Base-by-base conservation (phyloP, 306 rosid species). In the Chamaecrista fasciculata region DNA sequence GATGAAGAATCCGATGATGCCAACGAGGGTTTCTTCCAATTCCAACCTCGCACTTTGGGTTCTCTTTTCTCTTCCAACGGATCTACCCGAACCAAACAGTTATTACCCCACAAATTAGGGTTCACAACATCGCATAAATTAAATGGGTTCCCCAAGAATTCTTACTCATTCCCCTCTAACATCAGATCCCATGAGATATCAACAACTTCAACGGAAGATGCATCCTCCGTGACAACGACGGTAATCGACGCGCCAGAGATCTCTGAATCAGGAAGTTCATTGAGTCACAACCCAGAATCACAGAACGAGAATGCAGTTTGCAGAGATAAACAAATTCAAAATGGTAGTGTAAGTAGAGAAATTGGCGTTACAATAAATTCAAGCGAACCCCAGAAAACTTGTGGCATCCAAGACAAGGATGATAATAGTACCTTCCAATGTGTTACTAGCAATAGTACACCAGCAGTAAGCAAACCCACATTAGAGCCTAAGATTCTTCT, bases 1-100 rank as follows among this genome's bases (percentile, higher is more conserved):
- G 90, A 86, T 24, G 82, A 71, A 10, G 73, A 71, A 11, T 66
- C 77, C 10, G 90, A 85, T 59, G 91, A 86, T 55, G 57, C 79
- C 55, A 81, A 78, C 4, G 93, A 88, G 55, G 80, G 89, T 62
- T 88, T 77, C 81, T 84, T 88, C 82, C 89, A 91, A 78, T 91
- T 91, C 81, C 86, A 83, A 31, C 96, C 96, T 8, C 84, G 82
- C 24, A 86, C 89, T 66, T 70, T 91, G 56, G 90, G 93, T 48
- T 84, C 97, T 42, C 85, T 88, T 0, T 84, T 86, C 76, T 80
- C 88, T 25, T 82, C 91, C 25, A 88, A 85, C 71, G 93, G 91
- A 71, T 44, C 83, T 24, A 63, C 74, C 76, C 83, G 91, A 67
- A 67, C 79, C 29, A 70, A 69, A 47, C 81, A 68, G 43, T 62